These are phyloP conservation scores for Theobroma cacao DNA, from an alignment of 345 rosid genomes.

Conservation along the genomic window DNA sequence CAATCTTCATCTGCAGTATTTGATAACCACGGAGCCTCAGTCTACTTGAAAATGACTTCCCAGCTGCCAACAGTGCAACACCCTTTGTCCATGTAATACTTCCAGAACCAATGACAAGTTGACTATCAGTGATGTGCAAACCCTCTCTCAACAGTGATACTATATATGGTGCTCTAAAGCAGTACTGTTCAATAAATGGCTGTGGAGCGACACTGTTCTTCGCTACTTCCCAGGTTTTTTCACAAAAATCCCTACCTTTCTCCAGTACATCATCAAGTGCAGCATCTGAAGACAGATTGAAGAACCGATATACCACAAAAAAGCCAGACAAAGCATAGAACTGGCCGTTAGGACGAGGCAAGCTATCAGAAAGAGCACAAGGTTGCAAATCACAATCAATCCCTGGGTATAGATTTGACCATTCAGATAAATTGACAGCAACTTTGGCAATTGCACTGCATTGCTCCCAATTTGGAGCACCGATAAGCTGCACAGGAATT, in stretches of 20 bases:
- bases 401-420: slow-evolving; percentile 65
- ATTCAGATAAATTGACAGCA: slow-evolving; percentile 85
- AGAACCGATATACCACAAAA: slow-evolving; percentile 87
- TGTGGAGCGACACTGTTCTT: slow-evolving; percentile 84
- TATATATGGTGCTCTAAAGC: slow-evolving; percentile 95
- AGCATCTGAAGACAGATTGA: slow-evolving; percentile 78
- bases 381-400: slow-evolving; percentile 89
- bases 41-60: slow-evolving; percentile 65
- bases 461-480: slow-evolving; percentile 85
- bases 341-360: slow-evolving; percentile 85
- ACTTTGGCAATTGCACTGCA: slow-evolving; percentile 77
- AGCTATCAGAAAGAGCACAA: slow-evolving; percentile 72
- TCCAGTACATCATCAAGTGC: slow-evolving; percentile 89
- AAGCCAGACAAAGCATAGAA: slow-evolving; percentile 94
- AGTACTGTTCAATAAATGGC: slow-evolving; percentile 97
- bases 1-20: slow-evolving; percentile 60
- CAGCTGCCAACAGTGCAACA: slow-evolving; percentile 86
- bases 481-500: slow-evolving; percentile 59
- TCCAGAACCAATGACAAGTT: slow-evolving; percentile 83
- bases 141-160: slow-evolving; percentile 86
- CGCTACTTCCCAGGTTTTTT: slow-evolving; percentile 75
- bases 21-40: slow-evolving; percentile 58
- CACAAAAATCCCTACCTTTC: slow-evolving; percentile 85
- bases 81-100: slow-evolving; percentile 98
- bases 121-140: slow-evolving; percentile 75